Evolutionary conservation across 371 early-diverging fungal species (phyloP), one percentile per base, ranked within the genome.

Genomic region (Coemansia sp.): DNA sequence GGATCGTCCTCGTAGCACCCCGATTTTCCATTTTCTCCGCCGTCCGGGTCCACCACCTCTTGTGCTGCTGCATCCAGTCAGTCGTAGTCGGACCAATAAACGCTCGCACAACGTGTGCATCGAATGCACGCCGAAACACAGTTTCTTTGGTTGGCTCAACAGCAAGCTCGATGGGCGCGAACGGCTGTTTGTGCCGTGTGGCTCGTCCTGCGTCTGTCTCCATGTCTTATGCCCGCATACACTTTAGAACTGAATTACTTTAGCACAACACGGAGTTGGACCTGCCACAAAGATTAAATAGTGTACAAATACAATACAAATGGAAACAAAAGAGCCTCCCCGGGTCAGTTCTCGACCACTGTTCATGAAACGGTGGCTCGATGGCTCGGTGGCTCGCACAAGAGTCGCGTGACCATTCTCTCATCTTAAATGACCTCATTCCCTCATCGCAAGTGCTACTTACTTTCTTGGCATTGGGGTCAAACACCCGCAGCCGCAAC

Each of bases 51-150:
- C 78, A 77, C 78, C 78, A 77, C 12, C 69, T 65, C 60, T 77
- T 68, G 52, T 77, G 75, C 23, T 58, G 55, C 62, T 74, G 75
- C 78, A 77, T 77, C 78, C 78, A 77, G 9, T 61, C 40, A 2
- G 69, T 65, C 39, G 28, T 62, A 2, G 37, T 48, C 3, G 75
- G 64, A 9, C 78, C 78, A 5, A 77, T 73, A 39, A 77, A 77
- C 52, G 59, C 74, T 1, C 78, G 65, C 1, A 77, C 73, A 0
- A 63, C 25, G 9, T 60, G 50, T 18, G 57, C n/a, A 3, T 26
- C 16, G 37, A 55, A 37, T 8, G 56, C 40, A 8, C 59, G 72
- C 48, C 64, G 50, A 20, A 72, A 74, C 20, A 74, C 55, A 14
- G 33, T 64, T 26, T 26, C 54, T 20, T 56, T 59, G 8, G 72